phyloP scores from a whole-genome alignment of 305 asterid genomes.

The Stenogyne calaminthoides region DNA sequence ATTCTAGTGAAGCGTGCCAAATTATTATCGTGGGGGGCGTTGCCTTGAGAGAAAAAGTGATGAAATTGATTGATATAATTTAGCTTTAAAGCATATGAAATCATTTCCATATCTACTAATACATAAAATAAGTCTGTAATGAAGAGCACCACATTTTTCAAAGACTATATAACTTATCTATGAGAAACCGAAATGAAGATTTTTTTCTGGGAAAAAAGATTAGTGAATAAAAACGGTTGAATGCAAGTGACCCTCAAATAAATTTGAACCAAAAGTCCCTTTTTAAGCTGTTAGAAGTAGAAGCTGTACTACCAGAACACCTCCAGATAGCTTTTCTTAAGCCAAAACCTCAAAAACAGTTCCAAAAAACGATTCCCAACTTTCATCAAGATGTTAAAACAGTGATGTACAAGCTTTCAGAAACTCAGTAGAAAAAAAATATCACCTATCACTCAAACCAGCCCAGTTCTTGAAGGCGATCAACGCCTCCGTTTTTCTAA shows the following conservation, averaged over 20 bases:
- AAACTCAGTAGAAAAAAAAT: not conserved
- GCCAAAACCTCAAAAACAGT: not conserved
- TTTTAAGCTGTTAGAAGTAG: not conserved
- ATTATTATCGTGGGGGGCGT: too few species aligned
- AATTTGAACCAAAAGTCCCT: not conserved
- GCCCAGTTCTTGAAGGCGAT: conserved; percentile 96
- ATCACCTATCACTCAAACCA: conserved; percentile 60
- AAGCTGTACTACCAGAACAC: not conserved
- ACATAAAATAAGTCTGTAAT: too few species aligned
- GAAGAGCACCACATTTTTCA: too few species aligned
- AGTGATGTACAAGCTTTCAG: not conserved
- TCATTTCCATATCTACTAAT: too few species aligned
- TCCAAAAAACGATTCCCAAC: not conserved
- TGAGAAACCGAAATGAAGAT: too few species aligned
- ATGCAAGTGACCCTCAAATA: not conserved
- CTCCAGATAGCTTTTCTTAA: not conserved
- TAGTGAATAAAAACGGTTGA: not conserved
- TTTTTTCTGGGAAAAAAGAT: too few species aligned
- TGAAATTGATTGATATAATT: too few species aligned
- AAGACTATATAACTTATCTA: too few species aligned
- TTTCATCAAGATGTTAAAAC: not conserved
- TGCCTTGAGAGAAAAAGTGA: too few species aligned
- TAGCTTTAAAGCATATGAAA: too few species aligned
- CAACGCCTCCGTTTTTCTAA: conserved; percentile 75
- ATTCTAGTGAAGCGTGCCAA: too few species aligned